These are phyloP conservation scores for Xylaria longipes DNA, from an alignment of 495 filamentous ascomycete species.

Conservation along the genomic window DNA sequence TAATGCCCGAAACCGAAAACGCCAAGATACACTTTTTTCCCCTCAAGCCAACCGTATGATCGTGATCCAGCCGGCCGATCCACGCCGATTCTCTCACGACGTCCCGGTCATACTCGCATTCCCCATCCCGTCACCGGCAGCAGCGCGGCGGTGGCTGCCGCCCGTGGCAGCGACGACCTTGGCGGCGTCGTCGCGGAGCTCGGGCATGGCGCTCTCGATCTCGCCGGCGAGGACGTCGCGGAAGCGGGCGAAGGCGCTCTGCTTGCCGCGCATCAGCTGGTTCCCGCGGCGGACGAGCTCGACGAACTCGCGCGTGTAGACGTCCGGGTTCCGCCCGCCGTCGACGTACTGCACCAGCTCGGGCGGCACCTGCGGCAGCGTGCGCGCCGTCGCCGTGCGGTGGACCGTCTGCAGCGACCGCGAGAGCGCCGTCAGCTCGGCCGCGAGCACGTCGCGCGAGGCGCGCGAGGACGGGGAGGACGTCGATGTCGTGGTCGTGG, in stretches of 20 bases:
- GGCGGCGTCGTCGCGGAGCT: slow-evolving; percentile 72
- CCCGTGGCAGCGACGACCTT: slow-evolving; percentile 59
- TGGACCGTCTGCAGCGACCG: slow-evolving; percentile 50
- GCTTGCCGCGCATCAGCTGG: slow-evolving; percentile 84
- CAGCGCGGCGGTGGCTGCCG: neutral
- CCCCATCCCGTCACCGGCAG: neutral
- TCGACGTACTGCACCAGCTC: slow-evolving; percentile 95
- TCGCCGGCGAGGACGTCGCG: slow-evolving; percentile 81
- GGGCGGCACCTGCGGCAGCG: slow-evolving; percentile 67
- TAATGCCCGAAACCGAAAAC: neutral
- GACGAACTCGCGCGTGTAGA: slow-evolving; percentile 97
- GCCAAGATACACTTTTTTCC: neutral
- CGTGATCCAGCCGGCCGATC: neutral
- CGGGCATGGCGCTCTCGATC: slow-evolving; percentile 79
- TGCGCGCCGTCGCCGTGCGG: slow-evolving; percentile 48
- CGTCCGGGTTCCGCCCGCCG: slow-evolving; percentile 91
- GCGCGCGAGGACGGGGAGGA: slow-evolving; percentile 37
- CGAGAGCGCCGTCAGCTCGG: slow-evolving; percentile 49
- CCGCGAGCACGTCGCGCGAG: slow-evolving; percentile 51
- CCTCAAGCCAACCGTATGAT: neutral
- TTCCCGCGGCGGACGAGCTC: slow-evolving; percentile 86
- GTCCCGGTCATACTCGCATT: neutral
- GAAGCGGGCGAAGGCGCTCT: slow-evolving; percentile 78
- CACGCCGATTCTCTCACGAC: neutral
- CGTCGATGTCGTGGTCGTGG: slow-evolving; percentile 39